Base-by-base conservation (phyloP, 768 basidiomycete genomes). In the Suillus spraguei region DNA sequence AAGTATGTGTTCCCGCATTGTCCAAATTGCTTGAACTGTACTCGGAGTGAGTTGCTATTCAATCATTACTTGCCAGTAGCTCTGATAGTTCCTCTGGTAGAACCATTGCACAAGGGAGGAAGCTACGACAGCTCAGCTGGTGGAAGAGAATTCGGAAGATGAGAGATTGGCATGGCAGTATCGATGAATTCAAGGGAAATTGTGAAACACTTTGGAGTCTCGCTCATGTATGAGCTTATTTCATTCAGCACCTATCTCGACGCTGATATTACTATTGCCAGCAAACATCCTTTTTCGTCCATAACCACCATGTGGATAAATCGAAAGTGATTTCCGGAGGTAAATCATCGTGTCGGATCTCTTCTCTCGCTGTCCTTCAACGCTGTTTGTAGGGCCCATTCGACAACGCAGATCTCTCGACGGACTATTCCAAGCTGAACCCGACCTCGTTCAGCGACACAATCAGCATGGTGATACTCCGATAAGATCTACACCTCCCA, bases 171-270 rank as follows among this genome's bases (percentile, higher is more conserved):
- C 0, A 17, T 0, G 24, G 8, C 4, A 50, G 16, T 28, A 0
- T 16, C 7, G 14, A 4, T 8, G 22, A 3, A 49, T 49, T 24
- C 47, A 49, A 49, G 13, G 0, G 0, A 14, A 0, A 0, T 9
- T 50, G 49, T 3, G 2, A 50, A 17, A 1, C 0, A 52, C 9
- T 32, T 8, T 52, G 50, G 16, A 0, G 0, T 52, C 16, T 52
- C 16, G 16, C 28, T 32, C 28, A 32, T 52, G 50, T 52, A 52
- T 10, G 28, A 2, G 16, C 8, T 17, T 9, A 8, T 50, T 20
- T 52, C 28, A 9, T 17, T 28, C 16, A 28, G 16, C 14, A 9
- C 8, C 24, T 14, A 50, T 49, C 8, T 28, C 49, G 2, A 28
- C 49, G 4, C 49, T 50, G 24, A 50, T 17, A 24, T 14, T 49